Conservation (phyloP, 257 asterid genomes). For the Coffea canephora region DNA sequence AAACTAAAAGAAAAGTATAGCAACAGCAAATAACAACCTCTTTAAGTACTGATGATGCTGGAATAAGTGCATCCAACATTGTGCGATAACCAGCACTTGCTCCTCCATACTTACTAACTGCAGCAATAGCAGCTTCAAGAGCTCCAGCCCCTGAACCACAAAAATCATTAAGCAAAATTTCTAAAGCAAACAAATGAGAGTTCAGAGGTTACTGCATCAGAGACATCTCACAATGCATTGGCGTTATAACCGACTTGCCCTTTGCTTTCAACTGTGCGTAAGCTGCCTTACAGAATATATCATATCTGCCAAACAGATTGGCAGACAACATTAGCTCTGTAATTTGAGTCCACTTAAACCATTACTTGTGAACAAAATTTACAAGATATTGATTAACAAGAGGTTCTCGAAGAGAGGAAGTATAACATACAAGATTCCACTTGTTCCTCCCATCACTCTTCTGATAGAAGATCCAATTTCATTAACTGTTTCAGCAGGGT, state of each 20-base stretch:
- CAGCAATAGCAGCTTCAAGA: constrained; percentile 85
- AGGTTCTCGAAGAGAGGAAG: constrained; percentile 12
- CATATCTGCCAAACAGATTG: constrained; percentile 50
- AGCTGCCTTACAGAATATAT: constrained; percentile 88
- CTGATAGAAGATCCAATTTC: constrained; percentile 81
- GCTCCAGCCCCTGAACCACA: constrained; percentile 80
- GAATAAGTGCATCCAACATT: constrained; percentile 86
- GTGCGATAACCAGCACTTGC: constrained; percentile 95
- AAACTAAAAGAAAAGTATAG: constrained; percentile 13
- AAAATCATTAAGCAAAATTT: constrained; percentile 13
- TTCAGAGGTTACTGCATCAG: constrained; percentile 13
- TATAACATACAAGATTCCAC: constrained; percentile 74
- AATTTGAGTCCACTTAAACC: background rate
- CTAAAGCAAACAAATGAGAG: constrained; percentile 9
- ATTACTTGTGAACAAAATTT: background rate
- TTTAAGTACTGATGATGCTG: constrained; percentile 71
- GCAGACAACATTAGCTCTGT: constrained; percentile 5
- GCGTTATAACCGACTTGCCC: constrained; percentile 36
- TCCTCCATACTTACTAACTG: constrained; percentile 92
- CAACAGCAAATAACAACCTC: constrained; percentile 48
- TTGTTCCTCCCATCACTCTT: constrained; percentile 99
- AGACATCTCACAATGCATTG: constrained; percentile 65
- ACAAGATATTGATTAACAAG: background rate
- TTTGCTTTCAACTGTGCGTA: constrained; percentile 66
- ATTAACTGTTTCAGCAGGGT: constrained; percentile 75